Base-by-base conservation (phyloP, 2,329 filamentous ascomycete genomes). In the Fragosphaeria purpurea region DNA sequence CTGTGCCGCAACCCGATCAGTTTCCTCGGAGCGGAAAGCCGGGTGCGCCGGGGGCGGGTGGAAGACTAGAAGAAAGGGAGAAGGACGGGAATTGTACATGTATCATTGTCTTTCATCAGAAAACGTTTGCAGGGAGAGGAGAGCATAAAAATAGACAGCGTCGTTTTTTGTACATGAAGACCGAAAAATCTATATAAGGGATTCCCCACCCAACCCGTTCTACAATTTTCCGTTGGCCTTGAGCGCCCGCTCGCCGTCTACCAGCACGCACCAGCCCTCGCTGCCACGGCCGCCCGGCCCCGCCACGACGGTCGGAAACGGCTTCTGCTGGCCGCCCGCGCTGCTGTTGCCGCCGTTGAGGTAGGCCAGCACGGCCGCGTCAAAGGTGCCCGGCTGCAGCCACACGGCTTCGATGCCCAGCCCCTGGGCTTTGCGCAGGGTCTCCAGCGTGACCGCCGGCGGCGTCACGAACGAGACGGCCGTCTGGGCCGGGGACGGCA, bases 381-480 rank as follows among this genome's bases (percentile, higher is more conserved):
- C 82, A 63, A 86, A 97, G 12, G 82, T 90, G 1, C 91, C 93
- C 0, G 93, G 93, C 69, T 97, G 93, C 57, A 97, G 70, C 86
- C 88, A 95, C 5, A 95, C 82, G 32, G 86, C 77, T 13, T 79
- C 76, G 43, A 95, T 70, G 4, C 89, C 83, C 9, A 85, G 73
- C 50, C 77, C 72, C 65, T 83, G 86, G 0, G 91, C 93, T 65
- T 95, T 86, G 55, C 82, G 73, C 41, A 97, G 71, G 7, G 94
- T 72, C 60, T 81, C 70, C 53, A 83, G 75, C 1, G 93, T 95
- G 34, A 87, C 81, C 2, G 75, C 67, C 0, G 93, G 91, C 4
- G 88, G 88, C 10, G 93, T 97, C 63, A 97, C 88, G 61, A 97
- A 79, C 37, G 85, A 91, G 10, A 97, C 73, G 5, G 83, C 83